Base-by-base conservation (phyloP, 345 rosid species). In the Syzygium aqueum region DNA sequence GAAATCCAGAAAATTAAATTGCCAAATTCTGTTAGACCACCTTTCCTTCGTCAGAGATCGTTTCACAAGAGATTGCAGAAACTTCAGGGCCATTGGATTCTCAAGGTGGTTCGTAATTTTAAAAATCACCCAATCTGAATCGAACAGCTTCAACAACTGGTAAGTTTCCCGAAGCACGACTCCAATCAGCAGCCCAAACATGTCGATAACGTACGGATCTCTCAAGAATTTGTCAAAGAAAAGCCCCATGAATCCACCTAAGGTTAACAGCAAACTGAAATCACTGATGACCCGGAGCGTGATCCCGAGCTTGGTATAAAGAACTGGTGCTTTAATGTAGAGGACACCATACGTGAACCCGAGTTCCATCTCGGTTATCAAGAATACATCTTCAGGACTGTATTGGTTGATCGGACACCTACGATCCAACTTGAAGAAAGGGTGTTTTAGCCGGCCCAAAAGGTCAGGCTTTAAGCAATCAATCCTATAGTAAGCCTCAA, bases 291-390 rank as follows among this genome's bases (percentile, higher is more conserved):
- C 19, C 1, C 84, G 88, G 54, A 88, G 63, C 11, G 56, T 4
- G n/a, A 88, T 19, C 51, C 90, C 88, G 1, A 1, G 6, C 56
- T 16, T 21, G 8, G 86, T 63, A 21, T 88, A 86, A 77, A 73
- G 84, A 5, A 84, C 15, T 3, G 28, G 82, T 11, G 84, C 80
- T 88, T 84, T 88, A 10, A 85, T 88, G 85, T 83, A 88, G 22
- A 88, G 90, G 37, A 49, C 83, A 84, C 86, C 90, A 33, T 86
- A 86, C 86, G 86, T 51, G 51, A 86, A 86, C 6, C 86, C 90
- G 0, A 88, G 84, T 85, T 86, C 88, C 25, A 88, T 33, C 6
- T 54, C 88, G 2, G 85, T 77, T 6, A 54, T 33, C 50, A 53
- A 65, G 65, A 88, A 88, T n/a, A 84, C 87, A 17, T 40, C 43